Evolutionary conservation across 371 early-diverging fungal species (phyloP), one percentile per base, ranked within the genome.

Genomic region (Mucor saturninus): DNA sequence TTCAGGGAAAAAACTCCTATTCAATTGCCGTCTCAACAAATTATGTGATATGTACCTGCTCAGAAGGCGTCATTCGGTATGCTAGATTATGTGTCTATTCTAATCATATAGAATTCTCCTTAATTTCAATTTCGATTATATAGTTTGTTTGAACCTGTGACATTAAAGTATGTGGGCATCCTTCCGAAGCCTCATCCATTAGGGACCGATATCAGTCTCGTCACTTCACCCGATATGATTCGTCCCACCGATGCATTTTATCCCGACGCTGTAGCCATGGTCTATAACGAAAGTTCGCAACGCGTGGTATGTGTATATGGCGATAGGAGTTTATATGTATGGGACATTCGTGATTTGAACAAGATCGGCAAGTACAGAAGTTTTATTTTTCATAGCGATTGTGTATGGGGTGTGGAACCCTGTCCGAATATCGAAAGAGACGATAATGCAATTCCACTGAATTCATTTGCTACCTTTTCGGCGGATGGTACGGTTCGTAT

Each of bases 381-480:
- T 60, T 89, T 90, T 55, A 64, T 91, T 11, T 86, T 74, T 56
- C 95, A 94, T 55, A 87, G 88, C 45, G 93, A 91, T 61, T 89
- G 92, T 69, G 85, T 94, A 3, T 94, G 95, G 95, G 93, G 92
- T 13, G 87, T 88, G 15, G 92, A 94, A 71, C 67, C 75, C 37
- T 78, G 68, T 46, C 75, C 78, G 2, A 61, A 55, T 30, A 37
- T 56, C 5, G 64, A 65, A 37, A 28, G 45, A 15, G 56, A 49
- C 28, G 61, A 62, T 11, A 49, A 67, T 7, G 37, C 43, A 2
- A 75, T 89, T 11, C 91, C 92, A 0, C 72, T 83, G 14, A 77
- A 86, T 71, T 87, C 89, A 0, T 94, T 94, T 71, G 79, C 85
- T 2, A 91, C 93, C 7, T 89, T 86, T 58, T 92, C 92, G 0